Percentiles rank a stretch among this genome's conserved stretches.
phyloP scores from a whole-genome alignment of 306 rosid species.

The Pyrus bretschneideri region DNA sequence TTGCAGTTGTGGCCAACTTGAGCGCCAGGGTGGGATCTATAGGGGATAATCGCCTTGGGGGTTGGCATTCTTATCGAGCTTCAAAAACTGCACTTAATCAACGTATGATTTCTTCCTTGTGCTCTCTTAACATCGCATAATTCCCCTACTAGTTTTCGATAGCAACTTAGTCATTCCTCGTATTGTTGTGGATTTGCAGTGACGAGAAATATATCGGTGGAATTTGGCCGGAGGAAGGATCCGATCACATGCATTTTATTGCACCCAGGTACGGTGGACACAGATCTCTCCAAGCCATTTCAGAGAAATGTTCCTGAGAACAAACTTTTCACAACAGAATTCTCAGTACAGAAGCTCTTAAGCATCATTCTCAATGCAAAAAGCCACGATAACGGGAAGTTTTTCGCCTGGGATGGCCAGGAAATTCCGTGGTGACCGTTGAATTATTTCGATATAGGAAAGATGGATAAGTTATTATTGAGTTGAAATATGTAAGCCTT shows the following conservation, averaged over 20 bases:
- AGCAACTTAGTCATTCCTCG: no score
- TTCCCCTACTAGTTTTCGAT: no score
- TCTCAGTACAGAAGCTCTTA: constrained; percentile 69
- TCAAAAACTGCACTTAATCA: constrained; percentile 94
- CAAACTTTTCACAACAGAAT: constrained; percentile 75
- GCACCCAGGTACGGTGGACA: constrained; percentile 98
- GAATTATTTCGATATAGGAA: background rate
- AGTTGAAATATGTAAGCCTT: background rate
- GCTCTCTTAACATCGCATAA: background rate
- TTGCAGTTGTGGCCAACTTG: constrained; percentile 79
- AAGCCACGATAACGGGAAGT: constrained; percentile 73
- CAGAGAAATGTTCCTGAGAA: constrained; percentile 75
- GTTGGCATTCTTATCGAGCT: constrained; percentile 95
- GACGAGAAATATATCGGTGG: constrained; percentile 62
- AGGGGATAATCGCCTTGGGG: constrained; percentile 84
- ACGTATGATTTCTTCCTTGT: constrained; percentile 35
- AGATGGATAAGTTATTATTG: background rate
- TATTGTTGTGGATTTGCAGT: constrained; percentile 33
- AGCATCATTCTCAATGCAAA: constrained; percentile 57
- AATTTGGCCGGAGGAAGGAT: constrained; percentile 76
- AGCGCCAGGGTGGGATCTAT: constrained; percentile 97
- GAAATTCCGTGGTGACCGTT: constrained; percentile 79
- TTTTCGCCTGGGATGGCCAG: constrained; percentile 95
- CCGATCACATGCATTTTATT: constrained; percentile 63
- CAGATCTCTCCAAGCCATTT: constrained; percentile 89